Percentiles rank a stretch among this genome's conserved stretches.
Evolutionary conservation across 2,329 filamentous ascomycete species (phyloP).

Genomic region (Stemphylium vesicarium): DNA sequence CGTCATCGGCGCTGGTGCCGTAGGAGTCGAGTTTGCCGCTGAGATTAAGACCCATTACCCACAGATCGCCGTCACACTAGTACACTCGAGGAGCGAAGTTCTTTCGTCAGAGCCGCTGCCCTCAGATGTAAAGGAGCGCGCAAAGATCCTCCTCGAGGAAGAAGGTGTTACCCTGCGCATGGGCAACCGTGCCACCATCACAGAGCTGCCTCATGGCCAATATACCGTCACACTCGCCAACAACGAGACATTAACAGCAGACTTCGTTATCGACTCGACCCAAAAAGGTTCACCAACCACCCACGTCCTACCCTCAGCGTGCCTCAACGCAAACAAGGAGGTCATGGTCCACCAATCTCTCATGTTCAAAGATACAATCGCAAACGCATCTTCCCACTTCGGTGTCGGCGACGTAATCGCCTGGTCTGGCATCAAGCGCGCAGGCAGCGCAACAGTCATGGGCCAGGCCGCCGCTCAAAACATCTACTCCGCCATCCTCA

Average conservation of each 20-base stretch:
- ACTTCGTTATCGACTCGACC: slow-evolving; percentile 72
- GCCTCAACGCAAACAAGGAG: slow-evolving; percentile 69
- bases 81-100: slow-evolving; percentile 74
- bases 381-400: slow-evolving; percentile 68
- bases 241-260: slow-evolving; percentile 60
- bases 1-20: slow-evolving; percentile 79
- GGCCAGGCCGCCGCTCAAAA: slow-evolving; percentile 72
- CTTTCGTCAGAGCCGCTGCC: slow-evolving; percentile 76
- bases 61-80: slow-evolving; percentile 69
- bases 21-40: slow-evolving; percentile 81
- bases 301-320: slow-evolving; percentile 64
- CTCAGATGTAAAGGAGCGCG: slow-evolving; percentile 69
- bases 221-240: slow-evolving; percentile 55
- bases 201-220: slow-evolving; percentile 36
- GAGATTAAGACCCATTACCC: slow-evolving; percentile 75
- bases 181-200: slow-evolving; percentile 61
- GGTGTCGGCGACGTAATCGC: slow-evolving; percentile 71
- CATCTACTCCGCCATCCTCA: slow-evolving; percentile 45
- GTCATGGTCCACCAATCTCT: slow-evolving; percentile 66
- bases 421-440: slow-evolving; percentile 83
- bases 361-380: slow-evolving; percentile 59
- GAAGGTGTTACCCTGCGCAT: slow-evolving; percentile 70
- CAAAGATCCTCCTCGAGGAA: slow-evolving; percentile 65
- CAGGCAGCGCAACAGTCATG: slow-evolving; percentile 76
- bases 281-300: slow-evolving; percentile 69